phyloP scores from a whole-genome alignment of 441 rosid species.

The Euphorbia schlechtendalii region DNA sequence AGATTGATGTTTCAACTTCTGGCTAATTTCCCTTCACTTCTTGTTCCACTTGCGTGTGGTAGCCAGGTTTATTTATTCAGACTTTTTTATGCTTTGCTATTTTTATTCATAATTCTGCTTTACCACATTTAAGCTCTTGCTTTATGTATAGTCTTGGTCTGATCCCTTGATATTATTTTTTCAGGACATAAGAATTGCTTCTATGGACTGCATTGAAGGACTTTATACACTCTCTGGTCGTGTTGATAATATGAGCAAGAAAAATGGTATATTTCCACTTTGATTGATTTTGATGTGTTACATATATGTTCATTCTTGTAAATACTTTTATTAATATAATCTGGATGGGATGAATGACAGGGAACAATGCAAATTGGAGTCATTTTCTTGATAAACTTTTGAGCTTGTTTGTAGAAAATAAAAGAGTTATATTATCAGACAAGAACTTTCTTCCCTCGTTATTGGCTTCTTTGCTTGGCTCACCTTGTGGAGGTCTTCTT shows the following conservation, averaged over 20 bases:
- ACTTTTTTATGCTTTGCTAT: not conserved
- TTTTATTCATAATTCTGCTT: not conserved
- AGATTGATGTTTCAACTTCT: slow-evolving; percentile 55
- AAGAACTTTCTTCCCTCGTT: slow-evolving; percentile 67
- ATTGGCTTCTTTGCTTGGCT: slow-evolving; percentile 71
- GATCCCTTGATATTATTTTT: slow-evolving; percentile 16
- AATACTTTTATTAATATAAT: slow-evolving; percentile 8
- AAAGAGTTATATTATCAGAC: slow-evolving; percentile 73
- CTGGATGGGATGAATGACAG: slow-evolving; percentile 40
- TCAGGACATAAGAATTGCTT: slow-evolving; percentile 69
- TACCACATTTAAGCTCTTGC: not conserved
- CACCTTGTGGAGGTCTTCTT: slow-evolving; percentile 45
- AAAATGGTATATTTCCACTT: slow-evolving; percentile 66
- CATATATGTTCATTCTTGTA: slow-evolving; percentile 6
- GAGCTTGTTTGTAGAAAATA: slow-evolving; percentile 77
- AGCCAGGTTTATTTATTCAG: slow-evolving; percentile 50
- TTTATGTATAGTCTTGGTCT: slow-evolving; percentile 9
- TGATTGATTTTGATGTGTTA: slow-evolving; percentile 1
- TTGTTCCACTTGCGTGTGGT: slow-evolving; percentile 69
- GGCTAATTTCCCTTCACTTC: slow-evolving; percentile 64
- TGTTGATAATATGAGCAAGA: slow-evolving; percentile 66
- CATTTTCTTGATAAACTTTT: slow-evolving; percentile 62
- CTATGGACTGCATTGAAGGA: slow-evolving; percentile 79
- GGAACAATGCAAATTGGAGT: slow-evolving; percentile 63
- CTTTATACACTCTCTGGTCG: slow-evolving; percentile 46